phyloP scores from a whole-genome alignment of 2,329 filamentous ascomycete genomes.

The Ceratocystis huliohia region DNA sequence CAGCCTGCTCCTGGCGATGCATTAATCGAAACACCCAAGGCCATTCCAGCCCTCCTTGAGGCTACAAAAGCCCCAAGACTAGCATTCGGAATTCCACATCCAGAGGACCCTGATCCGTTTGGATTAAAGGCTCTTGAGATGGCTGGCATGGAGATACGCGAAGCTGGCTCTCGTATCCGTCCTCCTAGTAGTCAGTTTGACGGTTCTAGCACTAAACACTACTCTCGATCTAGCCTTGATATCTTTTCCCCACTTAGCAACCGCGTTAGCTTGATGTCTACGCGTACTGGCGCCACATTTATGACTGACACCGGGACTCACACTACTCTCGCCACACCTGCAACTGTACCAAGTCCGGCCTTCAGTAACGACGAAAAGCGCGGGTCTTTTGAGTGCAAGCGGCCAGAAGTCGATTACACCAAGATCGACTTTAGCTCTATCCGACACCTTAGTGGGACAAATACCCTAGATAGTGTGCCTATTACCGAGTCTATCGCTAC shows the following conservation, averaged over 20 bases:
- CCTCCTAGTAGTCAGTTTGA: slow-evolving; percentile 72
- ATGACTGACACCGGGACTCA: slow-evolving; percentile 59
- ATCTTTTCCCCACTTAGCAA: slow-evolving; percentile 48
- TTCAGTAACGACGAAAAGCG: slow-evolving; percentile 39
- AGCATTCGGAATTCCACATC: slow-evolving; percentile 64
- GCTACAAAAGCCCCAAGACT: slow-evolving; percentile 30
- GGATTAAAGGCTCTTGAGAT: slow-evolving; percentile 83
- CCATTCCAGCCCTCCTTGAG: slow-evolving; percentile 24
- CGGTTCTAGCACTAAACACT: slow-evolving; percentile 53
- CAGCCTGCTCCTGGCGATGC: slow-evolving; percentile 67
- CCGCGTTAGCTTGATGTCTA: slow-evolving; percentile 63
- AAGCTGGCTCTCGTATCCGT: slow-evolving; percentile 62
- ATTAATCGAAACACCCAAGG: slow-evolving; percentile 37
- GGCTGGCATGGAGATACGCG: slow-evolving; percentile 76
- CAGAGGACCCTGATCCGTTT: slow-evolving; percentile 79
- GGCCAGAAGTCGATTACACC: slow-evolving; percentile 44
- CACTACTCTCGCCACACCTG: slow-evolving; percentile 43
- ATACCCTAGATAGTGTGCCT: slow-evolving; percentile 27
- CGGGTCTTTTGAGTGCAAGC: slow-evolving; percentile 30
- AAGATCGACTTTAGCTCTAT: slow-evolving; percentile 43
- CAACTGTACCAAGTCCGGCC: slow-evolving; percentile 42
- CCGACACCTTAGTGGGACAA: slow-evolving; percentile 34
- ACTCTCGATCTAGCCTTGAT: slow-evolving; percentile 56
- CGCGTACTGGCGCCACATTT: slow-evolving; percentile 54
- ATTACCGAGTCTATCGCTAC: slow-evolving; percentile 20